Evolutionary conservation across 106 monocot genomes (phyloP), one percentile per base, ranked within the genome.

Genomic region (Triglochin maritima): DNA sequence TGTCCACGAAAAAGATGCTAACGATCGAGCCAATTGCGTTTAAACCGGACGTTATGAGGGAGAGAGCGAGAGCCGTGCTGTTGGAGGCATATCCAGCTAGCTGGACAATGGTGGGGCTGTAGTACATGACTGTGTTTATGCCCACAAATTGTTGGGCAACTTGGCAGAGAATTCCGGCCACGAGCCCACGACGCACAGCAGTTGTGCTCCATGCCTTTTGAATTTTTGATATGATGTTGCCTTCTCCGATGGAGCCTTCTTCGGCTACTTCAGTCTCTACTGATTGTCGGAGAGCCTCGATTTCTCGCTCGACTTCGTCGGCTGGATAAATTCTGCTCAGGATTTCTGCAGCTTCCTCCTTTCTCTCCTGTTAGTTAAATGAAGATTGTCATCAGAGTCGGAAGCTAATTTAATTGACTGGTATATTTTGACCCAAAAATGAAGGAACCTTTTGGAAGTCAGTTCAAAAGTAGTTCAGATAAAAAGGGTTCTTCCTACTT

Each of bases 121-220:
- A 93, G 50, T 93, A 93, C 93, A 93, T 93, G 9, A 93, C 93
- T 3, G 93, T 88, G 61, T 93, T 93, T 50, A 93, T 93, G 9
- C 93, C 93, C 4, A 86, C 88, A 47, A 93, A 81, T 65, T 93
- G 92, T 17, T 93, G 92, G 12, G 83, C 85, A 7, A 88, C 85
- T 67, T 85, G 92, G n/a, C 76, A 79, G 7, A 83, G 10, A 6
- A 93, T 79, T 11, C 92, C 92, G 1, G 92, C 88, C 17, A 60
- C 17, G 7, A 93, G 88, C 0, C 85, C 92, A 29, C 88, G 56
- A 7, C 92, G 79, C 14, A 93, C 85, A 13, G 77, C 73, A 14
- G 47, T 50, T 9, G 55, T 83, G 11, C 75, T 70, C 76, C 81
- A 82, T 15, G 86, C 89, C 61, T 79, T 82, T 47, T 46, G 66